Evolutionary conservation across 2,329 filamentous ascomycete genomes (phyloP).

Genomic region (Paecilomyces niveus): DNA sequence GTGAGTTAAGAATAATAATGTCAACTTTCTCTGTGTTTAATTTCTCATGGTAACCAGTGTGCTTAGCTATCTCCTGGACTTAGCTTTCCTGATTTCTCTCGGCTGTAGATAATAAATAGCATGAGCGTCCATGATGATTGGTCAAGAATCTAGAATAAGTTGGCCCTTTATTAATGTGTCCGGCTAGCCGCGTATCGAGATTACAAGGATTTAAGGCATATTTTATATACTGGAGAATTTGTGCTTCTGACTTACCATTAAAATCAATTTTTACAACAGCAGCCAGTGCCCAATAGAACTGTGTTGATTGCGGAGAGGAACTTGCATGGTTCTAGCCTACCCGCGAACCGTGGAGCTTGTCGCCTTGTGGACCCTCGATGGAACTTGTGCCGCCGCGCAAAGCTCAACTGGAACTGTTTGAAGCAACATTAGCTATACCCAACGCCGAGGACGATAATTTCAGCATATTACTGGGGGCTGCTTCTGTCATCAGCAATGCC

Average conservation of each 20-base stretch:
- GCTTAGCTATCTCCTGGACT: too few relatives aligned
- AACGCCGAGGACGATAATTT: not conserved
- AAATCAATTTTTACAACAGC: too few relatives aligned
- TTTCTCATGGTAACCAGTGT: too few relatives aligned
- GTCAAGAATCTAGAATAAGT: not conserved
- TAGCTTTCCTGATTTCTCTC: too few relatives aligned
- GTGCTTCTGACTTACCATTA: too few relatives aligned
- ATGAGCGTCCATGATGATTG: not conserved
- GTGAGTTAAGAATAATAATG: too few relatives aligned
- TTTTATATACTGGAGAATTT: too few relatives aligned
- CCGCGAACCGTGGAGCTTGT: not conserved
- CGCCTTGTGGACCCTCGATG: not conserved
- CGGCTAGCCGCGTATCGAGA: too few relatives aligned
- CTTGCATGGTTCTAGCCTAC: conserved; percentile 1
- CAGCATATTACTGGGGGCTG: not conserved
- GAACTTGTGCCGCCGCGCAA: not conserved
- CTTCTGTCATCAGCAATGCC: conserved; percentile 17
- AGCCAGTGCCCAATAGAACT: not conserved
- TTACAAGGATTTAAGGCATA: too few relatives aligned
- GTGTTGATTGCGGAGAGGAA: not conserved
- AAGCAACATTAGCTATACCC: not conserved
- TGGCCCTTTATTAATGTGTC: too few relatives aligned
- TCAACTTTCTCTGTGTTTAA: too few relatives aligned
- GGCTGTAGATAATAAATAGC: not conserved
- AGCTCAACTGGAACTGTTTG: not conserved